Conservation (phyloP, 2,329 filamentous ascomycete species). For the Nemania sp. region DNA sequence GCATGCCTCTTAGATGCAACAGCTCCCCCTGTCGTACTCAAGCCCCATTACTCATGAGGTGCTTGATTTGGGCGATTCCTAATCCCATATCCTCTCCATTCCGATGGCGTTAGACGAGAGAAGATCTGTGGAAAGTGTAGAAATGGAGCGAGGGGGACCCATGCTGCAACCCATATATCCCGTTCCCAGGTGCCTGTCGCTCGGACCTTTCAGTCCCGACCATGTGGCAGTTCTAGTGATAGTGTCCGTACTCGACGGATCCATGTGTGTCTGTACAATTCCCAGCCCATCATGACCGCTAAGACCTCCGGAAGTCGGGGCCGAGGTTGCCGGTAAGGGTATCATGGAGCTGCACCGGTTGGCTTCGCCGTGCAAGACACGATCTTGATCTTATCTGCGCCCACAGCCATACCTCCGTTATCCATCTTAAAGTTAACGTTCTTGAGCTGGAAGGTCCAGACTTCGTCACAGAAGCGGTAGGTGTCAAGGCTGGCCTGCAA, state of each 20-base stretch:
- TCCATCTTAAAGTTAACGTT: slow-evolving; percentile 99
- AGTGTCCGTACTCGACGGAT: background rate
- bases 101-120: background rate
- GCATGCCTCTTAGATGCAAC: no score
- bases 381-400: slow-evolving; percentile 95
- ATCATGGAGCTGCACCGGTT: slow-evolving; percentile 28
- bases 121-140: background rate
- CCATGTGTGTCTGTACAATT: no score
- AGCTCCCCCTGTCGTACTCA: background rate
- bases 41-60: background rate
- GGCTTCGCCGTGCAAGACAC: slow-evolving; percentile 93
- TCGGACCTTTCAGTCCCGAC: background rate
- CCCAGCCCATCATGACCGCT: no score
- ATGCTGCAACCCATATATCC: background rate
- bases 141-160: background rate
- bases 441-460: slow-evolving; percentile 99
- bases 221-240: background rate
- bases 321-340: background rate
- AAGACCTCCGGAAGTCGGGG: background rate
- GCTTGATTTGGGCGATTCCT: background rate
- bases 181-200: background rate
- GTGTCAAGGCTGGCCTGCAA: slow-evolving; percentile 90
- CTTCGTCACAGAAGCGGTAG: slow-evolving; percentile 98
- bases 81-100: background rate
- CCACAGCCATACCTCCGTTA: slow-evolving; percentile 69